Evolutionary conservation across 495 filamentous ascomycete genomes (phyloP), one percentile per base, ranked within the genome.

Genomic region (Penicillium atrosanguineum): DNA sequence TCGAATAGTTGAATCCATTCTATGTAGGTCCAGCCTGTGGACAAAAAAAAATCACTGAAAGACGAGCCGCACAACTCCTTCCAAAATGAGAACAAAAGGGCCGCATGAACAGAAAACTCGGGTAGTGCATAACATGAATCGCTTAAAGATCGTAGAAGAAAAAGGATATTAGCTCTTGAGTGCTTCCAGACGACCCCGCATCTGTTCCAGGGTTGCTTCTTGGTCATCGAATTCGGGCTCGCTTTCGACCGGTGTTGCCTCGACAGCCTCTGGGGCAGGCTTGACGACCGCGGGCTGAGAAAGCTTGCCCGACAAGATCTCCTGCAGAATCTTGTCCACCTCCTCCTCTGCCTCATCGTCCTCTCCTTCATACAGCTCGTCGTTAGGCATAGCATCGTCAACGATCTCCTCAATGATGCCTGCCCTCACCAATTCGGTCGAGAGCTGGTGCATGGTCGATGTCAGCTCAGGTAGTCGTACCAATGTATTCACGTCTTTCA

Each of bases 321-420:
- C 94, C 6, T 89, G 85, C 19, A 97, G 72, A 16, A 96, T 86
- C 79, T 94, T 95, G 56, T 96, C 94, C 15, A 96, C 90, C 74
- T 97, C 92, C 28, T 77, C 78, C 59, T 97, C 91, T 5, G 87
- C 91, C 74, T 96, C 92, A n/a, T 85, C 84, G 36, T 91, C 87
- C 67, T 94, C 91, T 16, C 88, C 90, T 56, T 92, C 88, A 19
- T 84, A 66, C 31, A 88, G 51, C 49, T 84, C 77, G 38, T 83
- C 80, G 60, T 86, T 83, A n/a, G 90, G 90, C 57, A 97, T 70
- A 38, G 78, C 83, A 66, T 97, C 94, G 39, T 83, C 87, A 12
- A 95, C 85, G 87, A 97, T 96, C 76, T 98, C 94, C 73, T 98
- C 94, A 53, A 98, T 96, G 56, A 98, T 92, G 4, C 95, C 94